A percentile compares a stretch with the other conserved stretches of the same genome.
Evolutionary conservation across 2,329 filamentous ascomycete species (phyloP).

Genomic region (Colletotrichum tofieldiae): DNA sequence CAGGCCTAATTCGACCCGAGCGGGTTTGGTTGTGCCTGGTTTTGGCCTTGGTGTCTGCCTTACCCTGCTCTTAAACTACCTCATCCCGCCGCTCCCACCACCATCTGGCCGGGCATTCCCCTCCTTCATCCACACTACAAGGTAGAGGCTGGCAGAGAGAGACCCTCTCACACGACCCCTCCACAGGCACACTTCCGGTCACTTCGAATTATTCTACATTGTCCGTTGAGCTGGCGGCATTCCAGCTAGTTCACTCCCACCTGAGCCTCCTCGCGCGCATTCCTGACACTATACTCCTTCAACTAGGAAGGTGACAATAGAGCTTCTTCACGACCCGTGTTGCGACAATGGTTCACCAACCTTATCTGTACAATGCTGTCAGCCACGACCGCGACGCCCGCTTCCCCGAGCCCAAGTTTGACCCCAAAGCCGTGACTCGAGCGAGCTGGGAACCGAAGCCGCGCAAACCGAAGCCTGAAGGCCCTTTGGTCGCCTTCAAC

Average conservation of each 20-base stretch:
- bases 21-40: neutral
- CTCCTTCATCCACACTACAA: conserved; percentile 28
- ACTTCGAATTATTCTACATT: neutral
- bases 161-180: neutral
- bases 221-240: conserved; percentile 13
- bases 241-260: conserved; percentile 17
- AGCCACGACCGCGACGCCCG: conserved; percentile 68
- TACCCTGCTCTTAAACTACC: conserved; percentile 8
- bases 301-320: neutral
- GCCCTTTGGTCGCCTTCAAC: conserved; percentile 87
- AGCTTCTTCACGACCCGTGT: neutral
- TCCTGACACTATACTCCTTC: conserved; percentile 4
- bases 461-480: conserved; percentile 76
- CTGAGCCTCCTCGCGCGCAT: conserved; percentile 12
- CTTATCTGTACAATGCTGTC: conserved; percentile 80
- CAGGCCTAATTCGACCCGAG: too few relatives aligned
- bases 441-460: conserved; percentile 80
- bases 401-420: conserved; percentile 75
- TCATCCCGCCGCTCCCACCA: conserved; percentile 19
- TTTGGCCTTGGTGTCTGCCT: neutral
- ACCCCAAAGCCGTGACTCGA: conserved; percentile 88
- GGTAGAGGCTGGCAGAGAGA: neutral
- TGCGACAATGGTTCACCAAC: conserved; percentile 59
- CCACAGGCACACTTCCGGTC: neutral
- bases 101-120: conserved; percentile 6